These are phyloP conservation scores for Aspergillus nidulans DNA, from an alignment of 495 filamentous ascomycete genomes.

Conservation along the genomic window DNA sequence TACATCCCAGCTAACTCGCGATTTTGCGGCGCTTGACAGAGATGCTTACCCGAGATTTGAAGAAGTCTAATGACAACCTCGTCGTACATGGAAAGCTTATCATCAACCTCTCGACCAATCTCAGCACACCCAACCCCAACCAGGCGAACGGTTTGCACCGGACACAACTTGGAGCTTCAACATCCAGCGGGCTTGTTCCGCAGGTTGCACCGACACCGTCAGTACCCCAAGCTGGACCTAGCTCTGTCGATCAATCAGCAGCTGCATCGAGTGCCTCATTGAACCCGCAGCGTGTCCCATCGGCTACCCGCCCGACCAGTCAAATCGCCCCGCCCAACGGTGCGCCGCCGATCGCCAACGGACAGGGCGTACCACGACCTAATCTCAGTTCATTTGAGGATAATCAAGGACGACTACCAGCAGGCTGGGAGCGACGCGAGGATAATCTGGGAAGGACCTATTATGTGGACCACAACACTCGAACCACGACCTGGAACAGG, in stretches of 20 bases:
- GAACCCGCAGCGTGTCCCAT: constrained; percentile 39
- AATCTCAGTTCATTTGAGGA: constrained; percentile 94
- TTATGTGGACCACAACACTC: constrained; percentile 97
- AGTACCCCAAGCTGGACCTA: constrained; percentile 27
- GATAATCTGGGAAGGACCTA: constrained; percentile 97
- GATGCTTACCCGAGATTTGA: constrained; percentile 98
- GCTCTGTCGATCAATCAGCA: constrained; percentile 26
- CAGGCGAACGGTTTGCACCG: constrained; percentile 37
- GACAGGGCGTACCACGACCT: constrained; percentile 32
- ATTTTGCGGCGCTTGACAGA: constrained; percentile 39
- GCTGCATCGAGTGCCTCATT: constrained; percentile 34
- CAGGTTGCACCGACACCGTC: constrained; percentile 30
- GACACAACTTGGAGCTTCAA: constrained; percentile 35
- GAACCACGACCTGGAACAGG: constrained; percentile 92
- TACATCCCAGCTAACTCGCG: constrained; percentile 1
- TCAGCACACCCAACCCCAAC: constrained; percentile 52
- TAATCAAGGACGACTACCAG: constrained; percentile 82
- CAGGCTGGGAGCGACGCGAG: constrained; percentile 93
- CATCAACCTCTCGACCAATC: constrained; percentile 88
- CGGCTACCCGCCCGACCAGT: constrained; percentile 29
- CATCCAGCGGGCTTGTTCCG: constrained; percentile 39
- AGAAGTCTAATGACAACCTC: constrained; percentile 97
- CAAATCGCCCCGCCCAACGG: constrained; percentile 28
- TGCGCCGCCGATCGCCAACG: constrained; percentile 40
- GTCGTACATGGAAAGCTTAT: constrained; percentile 98